Conservation (phyloP, 2,329 filamentous ascomycete genomes). For the Stemphylium vesicarium region DNA sequence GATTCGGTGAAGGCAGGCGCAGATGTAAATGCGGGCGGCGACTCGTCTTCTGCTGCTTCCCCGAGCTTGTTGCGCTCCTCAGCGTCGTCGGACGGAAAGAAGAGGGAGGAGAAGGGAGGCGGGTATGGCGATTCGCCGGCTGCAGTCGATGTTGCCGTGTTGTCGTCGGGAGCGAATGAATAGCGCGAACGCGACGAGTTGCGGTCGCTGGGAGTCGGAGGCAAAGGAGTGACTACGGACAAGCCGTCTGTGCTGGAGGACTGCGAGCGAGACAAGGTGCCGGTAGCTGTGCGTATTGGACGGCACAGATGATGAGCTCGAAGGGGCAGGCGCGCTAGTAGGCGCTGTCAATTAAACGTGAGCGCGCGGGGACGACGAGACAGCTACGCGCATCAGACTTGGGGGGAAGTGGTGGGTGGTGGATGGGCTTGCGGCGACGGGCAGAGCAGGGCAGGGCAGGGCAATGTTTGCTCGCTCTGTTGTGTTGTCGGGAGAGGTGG, state of each 20-base stretch:
- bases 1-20: slow-evolving; percentile 59
- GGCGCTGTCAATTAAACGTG: slow-evolving; percentile 35
- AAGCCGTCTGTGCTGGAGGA: slow-evolving; percentile 50
- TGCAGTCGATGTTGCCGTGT: slow-evolving; percentile 47
- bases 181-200: slow-evolving; percentile 35
- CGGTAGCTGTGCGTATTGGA: slow-evolving; percentile 37
- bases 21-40: slow-evolving; percentile 59
- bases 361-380: slow-evolving; percentile 33
- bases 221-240: slow-evolving; percentile 54
- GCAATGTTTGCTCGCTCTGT: slow-evolving; percentile 19
- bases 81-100: slow-evolving; percentile 58
- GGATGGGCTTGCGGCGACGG: slow-evolving; percentile 17
- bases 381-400: slow-evolving; percentile 30
- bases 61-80: slow-evolving; percentile 56
- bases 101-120: slow-evolving; percentile 69
- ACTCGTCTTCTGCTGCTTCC: slow-evolving; percentile 43
- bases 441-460: slow-evolving; percentile 10
- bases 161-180: slow-evolving; percentile 46
- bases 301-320: slow-evolving; percentile 27
- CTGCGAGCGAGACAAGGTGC: slow-evolving; percentile 55
- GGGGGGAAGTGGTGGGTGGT: slow-evolving; percentile 5
- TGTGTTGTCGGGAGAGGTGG: slow-evolving; percentile 12
- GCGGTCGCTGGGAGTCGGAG: slow-evolving; percentile 35
- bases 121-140: slow-evolving; percentile 61
- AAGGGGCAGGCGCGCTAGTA: slow-evolving; percentile 38